A percentile compares a stretch with the other conserved stretches of the same genome.
These are phyloP conservation scores for Penicillium taxi DNA, from an alignment of 495 filamentous ascomycete genomes.

Conservation along the genomic window DNA sequence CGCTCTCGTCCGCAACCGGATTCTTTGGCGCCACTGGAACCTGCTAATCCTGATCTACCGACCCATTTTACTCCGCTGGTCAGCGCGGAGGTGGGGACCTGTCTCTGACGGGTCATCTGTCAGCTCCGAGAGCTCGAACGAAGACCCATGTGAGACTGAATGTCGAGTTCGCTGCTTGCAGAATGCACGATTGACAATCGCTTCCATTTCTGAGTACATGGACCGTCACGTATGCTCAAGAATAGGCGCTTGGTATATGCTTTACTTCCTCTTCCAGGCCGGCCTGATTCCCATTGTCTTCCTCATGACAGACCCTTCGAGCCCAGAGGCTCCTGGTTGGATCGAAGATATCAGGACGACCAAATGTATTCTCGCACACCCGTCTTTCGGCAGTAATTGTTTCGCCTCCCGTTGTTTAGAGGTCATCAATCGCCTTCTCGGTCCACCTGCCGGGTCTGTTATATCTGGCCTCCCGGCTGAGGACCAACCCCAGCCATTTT, in stretches of 20 bases:
- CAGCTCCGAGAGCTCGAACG: constrained; percentile 22
- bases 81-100: constrained; percentile 35
- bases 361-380: constrained; percentile 36
- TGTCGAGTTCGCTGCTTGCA: constrained; percentile 38
- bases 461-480: constrained; percentile 3
- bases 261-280: constrained; percentile 50
- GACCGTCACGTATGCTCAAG: constrained; percentile 35
- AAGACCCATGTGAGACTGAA: constrained; percentile 36
- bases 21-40: constrained; percentile 47
- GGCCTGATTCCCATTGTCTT: constrained; percentile 44
- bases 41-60: constrained; percentile 46
- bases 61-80: constrained; percentile 45
- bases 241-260: constrained; percentile 45
- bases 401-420: constrained; percentile 38
- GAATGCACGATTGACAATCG: constrained; percentile 36
- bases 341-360: constrained; percentile 41
- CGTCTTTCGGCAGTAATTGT: constrained; percentile 35
- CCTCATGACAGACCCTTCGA: constrained; percentile 41
- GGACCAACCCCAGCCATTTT: constrained; percentile 5
- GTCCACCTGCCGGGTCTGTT: constrained; percentile 23
- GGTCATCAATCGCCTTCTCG: constrained; percentile 37
- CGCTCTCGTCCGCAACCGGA: constrained; percentile 32
- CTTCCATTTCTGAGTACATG: constrained; percentile 38
- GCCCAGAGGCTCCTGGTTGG: constrained; percentile 36
- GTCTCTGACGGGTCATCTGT: constrained; percentile 15